Evolutionary conservation across 2,329 filamentous ascomycete species (phyloP).

Genomic region (Scorias spongiosa): DNA sequence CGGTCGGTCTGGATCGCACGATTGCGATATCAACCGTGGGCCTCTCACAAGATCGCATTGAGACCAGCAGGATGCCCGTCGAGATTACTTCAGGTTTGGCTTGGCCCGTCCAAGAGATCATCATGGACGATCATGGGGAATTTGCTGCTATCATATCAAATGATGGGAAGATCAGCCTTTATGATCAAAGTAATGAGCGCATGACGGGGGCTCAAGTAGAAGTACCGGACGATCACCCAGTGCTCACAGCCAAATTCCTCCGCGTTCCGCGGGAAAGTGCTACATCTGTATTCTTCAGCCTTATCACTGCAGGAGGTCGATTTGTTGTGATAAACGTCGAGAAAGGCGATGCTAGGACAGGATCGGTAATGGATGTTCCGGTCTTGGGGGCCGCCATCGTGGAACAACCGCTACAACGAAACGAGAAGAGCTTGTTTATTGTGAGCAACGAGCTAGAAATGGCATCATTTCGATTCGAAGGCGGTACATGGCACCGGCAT

Average conservation of each 20-base stretch:
- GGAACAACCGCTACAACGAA: slow-evolving; percentile 5
- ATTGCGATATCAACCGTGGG: slow-evolving; percentile 29
- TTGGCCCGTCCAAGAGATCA: slow-evolving; percentile 36
- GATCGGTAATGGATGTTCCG: slow-evolving; percentile 9
- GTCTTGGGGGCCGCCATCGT: slow-evolving; percentile 12
- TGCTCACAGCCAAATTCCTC: slow-evolving; percentile 50
- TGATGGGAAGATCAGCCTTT: slow-evolving; percentile 43
- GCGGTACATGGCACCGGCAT: slow-evolving; percentile 5
- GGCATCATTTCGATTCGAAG: slow-evolving; percentile 6
- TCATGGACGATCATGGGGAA: slow-evolving; percentile 48
- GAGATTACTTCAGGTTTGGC: slow-evolving; percentile 10
- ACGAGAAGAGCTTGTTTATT: slow-evolving; percentile 5
- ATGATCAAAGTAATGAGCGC: slow-evolving; percentile 42
- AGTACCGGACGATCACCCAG: slow-evolving; percentile 42
- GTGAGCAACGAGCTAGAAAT: slow-evolving; percentile 13
- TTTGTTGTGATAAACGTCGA: slow-evolving; percentile 43
- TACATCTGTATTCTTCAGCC: slow-evolving; percentile 31
- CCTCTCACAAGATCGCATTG: slow-evolving; percentile 6
- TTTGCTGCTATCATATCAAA: slow-evolving; percentile 53
- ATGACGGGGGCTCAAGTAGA: slow-evolving; percentile 43
- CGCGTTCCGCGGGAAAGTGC: slow-evolving; percentile 19
- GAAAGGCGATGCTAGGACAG: slow-evolving; percentile 14
- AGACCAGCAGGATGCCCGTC: slow-evolving; percentile 6
- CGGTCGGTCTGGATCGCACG: slow-evolving; percentile 53
- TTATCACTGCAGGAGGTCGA: slow-evolving; percentile 50